These are phyloP conservation scores for Fomitopsis palustris DNA, from an alignment of 1,284 basidiomycete species.

Conservation along the genomic window DNA sequence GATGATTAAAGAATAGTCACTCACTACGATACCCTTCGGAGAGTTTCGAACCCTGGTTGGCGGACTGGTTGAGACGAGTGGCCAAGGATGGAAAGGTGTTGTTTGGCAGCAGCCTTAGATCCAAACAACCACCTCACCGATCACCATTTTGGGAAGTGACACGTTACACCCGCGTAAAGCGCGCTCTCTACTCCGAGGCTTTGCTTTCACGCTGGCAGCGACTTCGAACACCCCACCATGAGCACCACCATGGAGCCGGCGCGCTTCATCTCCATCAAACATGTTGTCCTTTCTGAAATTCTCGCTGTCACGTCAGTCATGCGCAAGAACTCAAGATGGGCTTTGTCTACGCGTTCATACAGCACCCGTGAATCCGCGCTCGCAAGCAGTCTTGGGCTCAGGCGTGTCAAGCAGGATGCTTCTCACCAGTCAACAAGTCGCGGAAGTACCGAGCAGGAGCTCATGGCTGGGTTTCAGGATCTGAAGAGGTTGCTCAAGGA, in stretches of 20 bases:
- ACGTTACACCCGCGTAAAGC: conserved; percentile 19
- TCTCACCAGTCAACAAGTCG: conserved; percentile 37
- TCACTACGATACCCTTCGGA: too few species aligned
- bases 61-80: too few species aligned
- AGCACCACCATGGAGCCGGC: background rate
- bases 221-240: background rate
- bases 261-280: conserved; percentile 52
- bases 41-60: too few species aligned
- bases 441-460: conserved; percentile 65
- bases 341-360: conserved; percentile 61
- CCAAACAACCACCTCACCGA: conserved; percentile 15
- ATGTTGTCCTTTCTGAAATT: conserved; percentile 87
- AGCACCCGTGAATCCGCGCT: conserved; percentile 59
- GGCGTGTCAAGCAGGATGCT: conserved; percentile 48
- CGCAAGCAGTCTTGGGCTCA: conserved; percentile 70
- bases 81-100: conserved; percentile 7
- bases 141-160: conserved; percentile 6
- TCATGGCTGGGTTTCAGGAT: conserved; percentile 89
- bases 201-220: background rate
- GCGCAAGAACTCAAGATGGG: conserved; percentile 96
- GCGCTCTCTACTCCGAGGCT: background rate
- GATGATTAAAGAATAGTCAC: too few species aligned
- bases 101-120: conserved; percentile 21
- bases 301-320: conserved; percentile 92
- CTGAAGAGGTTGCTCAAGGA: conserved; percentile 77